phyloP scores from a whole-genome alignment of 2,329 filamentous ascomycete species.

The Dactylellina leptospora region DNA sequence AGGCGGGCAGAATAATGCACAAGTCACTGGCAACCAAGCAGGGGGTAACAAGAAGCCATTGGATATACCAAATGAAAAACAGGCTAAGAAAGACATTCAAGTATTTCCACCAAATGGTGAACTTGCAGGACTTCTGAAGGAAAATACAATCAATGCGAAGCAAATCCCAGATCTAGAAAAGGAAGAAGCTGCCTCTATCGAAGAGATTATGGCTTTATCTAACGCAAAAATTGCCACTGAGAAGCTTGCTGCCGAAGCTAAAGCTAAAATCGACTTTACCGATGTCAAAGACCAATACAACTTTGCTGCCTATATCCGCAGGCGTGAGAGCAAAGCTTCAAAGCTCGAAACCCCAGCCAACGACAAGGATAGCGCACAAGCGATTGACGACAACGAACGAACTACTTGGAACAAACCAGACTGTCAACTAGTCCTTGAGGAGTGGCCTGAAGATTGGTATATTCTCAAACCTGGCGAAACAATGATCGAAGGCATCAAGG shows the following conservation, averaged over 20 bases:
- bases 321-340: slow-evolving; percentile 19
- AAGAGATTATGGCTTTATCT: slow-evolving; percentile 21
- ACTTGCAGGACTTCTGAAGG: slow-evolving; percentile 22
- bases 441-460: slow-evolving; percentile 41
- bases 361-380: slow-evolving; percentile 28
- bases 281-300: slow-evolving; percentile 33
- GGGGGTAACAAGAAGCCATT: too few species aligned
- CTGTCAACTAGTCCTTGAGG: slow-evolving; percentile 14
- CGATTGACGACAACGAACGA: slow-evolving; percentile 27
- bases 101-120: slow-evolving; percentile 18
- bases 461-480: slow-evolving; percentile 12
- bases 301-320: slow-evolving; percentile 35
- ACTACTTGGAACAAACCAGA: slow-evolving; percentile 44
- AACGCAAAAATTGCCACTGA: background rate
- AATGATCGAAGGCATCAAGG: slow-evolving; percentile 32
- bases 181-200: slow-evolving; percentile 14
- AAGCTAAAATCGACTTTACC: background rate
- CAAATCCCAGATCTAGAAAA: slow-evolving; percentile 13
- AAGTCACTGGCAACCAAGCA: too few species aligned
- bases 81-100: slow-evolving; percentile 1
- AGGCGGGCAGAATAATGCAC: too few species aligned
- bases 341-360: slow-evolving; percentile 22
- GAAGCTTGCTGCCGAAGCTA: background rate
- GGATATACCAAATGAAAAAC: too few species aligned
- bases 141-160: slow-evolving; percentile 9